Conservation (phyloP, 108 stramenopile species). For the Nitzschia palea region DNA sequence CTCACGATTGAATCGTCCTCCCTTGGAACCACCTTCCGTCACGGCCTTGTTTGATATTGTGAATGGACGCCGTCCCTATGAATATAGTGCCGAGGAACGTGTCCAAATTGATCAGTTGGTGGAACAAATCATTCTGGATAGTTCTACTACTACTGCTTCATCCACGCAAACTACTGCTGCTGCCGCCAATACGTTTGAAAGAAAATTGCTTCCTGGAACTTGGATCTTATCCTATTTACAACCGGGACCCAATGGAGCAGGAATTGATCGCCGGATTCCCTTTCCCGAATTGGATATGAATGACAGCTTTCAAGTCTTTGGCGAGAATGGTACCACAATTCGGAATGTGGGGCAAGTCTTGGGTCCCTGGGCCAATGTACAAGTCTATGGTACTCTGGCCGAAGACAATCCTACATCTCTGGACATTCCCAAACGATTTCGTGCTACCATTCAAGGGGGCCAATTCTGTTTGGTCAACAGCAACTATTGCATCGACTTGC, state of each 20-base stretch:
- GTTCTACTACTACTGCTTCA: neutral
- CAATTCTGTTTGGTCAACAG: constrained; percentile 23
- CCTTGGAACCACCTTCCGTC: constrained; percentile 28
- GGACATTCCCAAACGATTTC: constrained; percentile 27
- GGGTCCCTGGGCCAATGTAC: constrained; percentile 37
- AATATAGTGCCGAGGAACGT: constrained; percentile 32
- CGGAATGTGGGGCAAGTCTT: constrained; percentile 45
- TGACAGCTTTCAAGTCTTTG: constrained; percentile 50
- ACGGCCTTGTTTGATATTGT: constrained; percentile 28
- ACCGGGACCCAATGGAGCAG: constrained; percentile 49
- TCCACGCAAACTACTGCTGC: neutral
- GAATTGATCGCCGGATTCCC: constrained; percentile 54
- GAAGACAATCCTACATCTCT: constrained; percentile 20
- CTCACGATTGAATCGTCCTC: neutral
- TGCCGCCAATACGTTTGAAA: neutral
- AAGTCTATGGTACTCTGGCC: constrained; percentile 36
- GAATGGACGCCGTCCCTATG: constrained; percentile 45
- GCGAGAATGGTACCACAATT: neutral
- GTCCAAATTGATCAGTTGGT: constrained; percentile 31
- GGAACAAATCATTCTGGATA: constrained; percentile 17
- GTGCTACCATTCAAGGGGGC: constrained; percentile 40
- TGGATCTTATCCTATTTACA: constrained; percentile 51
- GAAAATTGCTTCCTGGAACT: constrained; percentile 21
- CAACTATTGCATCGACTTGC: constrained; percentile 32
- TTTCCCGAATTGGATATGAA: constrained; percentile 56